Conservation (phyloP, 768 basidiomycete genomes). For the Phaeolepiota aurea region DNA sequence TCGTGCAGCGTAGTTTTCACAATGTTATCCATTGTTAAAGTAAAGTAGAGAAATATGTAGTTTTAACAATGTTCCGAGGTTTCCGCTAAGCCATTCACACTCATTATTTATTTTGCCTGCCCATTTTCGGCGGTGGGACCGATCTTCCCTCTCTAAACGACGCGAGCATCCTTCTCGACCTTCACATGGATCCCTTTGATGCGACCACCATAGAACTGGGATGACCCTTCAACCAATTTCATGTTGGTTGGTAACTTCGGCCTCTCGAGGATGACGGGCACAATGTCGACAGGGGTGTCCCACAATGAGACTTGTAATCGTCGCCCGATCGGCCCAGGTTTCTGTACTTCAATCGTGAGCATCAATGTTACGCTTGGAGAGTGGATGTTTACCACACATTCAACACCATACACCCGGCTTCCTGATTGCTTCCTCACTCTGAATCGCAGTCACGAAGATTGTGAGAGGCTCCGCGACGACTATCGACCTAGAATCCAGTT, state of each 20-base stretch:
- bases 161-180: constrained; percentile 31
- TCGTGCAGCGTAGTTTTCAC: too few relatives aligned
- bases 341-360: constrained; percentile 41
- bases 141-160: constrained; percentile 42
- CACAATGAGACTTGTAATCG: constrained; percentile 24
- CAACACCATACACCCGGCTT: constrained; percentile 45
- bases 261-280: constrained; percentile 37
- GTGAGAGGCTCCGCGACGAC: too few relatives aligned
- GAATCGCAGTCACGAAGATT: too few relatives aligned
- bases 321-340: constrained; percentile 28
- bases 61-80: too few relatives aligned
- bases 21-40: too few relatives aligned
- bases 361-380: constrained; percentile 56
- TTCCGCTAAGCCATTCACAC: too few relatives aligned
- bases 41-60: too few relatives aligned
- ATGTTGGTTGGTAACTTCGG: constrained; percentile 20
- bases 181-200: constrained; percentile 55
- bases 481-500: too few relatives aligned
- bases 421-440: constrained; percentile 52
- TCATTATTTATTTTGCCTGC: too few relatives aligned
- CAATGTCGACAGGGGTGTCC: constrained; percentile 29
- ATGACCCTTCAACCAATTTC: constrained; percentile 35
- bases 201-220: constrained; percentile 35
- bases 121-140: constrained; percentile 60
- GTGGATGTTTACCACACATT: constrained; percentile 57